These are phyloP conservation scores for Phaeoacremonium minimum DNA, from an alignment of 2,329 filamentous ascomycete species.

Conservation along the genomic window DNA sequence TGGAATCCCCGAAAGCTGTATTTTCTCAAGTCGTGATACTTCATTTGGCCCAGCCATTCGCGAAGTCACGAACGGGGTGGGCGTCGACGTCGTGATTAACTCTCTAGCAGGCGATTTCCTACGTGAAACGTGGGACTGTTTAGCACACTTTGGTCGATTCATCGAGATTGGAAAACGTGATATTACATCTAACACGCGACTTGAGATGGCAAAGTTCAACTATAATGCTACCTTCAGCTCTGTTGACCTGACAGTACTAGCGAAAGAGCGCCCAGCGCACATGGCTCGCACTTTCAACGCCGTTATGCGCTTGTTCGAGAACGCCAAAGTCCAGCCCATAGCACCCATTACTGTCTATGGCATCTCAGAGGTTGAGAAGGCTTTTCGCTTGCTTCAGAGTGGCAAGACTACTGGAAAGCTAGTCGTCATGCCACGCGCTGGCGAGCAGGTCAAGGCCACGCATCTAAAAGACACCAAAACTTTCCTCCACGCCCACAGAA, in stretches of 20 bases:
- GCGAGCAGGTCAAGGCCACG: conserved; percentile 3
- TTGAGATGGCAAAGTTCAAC: conserved; percentile 25
- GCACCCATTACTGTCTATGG: conserved; percentile 11
- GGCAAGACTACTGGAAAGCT: conserved; percentile 23
- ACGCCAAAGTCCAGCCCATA: conserved; percentile 2
- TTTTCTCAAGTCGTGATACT: conserved; percentile 21
- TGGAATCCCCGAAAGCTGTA: conserved; percentile 18
- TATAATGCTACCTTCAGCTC: conserved; percentile 16
- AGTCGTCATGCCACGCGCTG: conserved; percentile 20
- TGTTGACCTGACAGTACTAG: conserved; percentile 22
- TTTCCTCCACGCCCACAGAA: no score
- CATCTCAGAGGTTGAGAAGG: conserved; percentile 20
- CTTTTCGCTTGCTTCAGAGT: conserved; percentile 29
- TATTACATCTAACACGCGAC: conserved; percentile 21
- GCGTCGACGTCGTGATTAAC: conserved; percentile 25
- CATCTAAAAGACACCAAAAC: conserved; percentile 1
- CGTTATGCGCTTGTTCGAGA: not conserved
- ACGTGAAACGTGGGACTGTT: conserved; percentile 22
- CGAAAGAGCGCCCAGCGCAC: not conserved
- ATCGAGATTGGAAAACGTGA: conserved; percentile 28
- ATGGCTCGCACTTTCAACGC: not conserved
- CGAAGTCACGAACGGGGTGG: conserved; percentile 15
- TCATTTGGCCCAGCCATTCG: conserved; percentile 20
- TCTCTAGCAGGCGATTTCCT: conserved; percentile 21
- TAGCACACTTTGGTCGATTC: conserved; percentile 26